A percentile compares a stretch with the other conserved stretches of the same genome.
phyloP scores from a whole-genome alignment of 495 filamentous ascomycete species.

The Penicillium taxi region DNA sequence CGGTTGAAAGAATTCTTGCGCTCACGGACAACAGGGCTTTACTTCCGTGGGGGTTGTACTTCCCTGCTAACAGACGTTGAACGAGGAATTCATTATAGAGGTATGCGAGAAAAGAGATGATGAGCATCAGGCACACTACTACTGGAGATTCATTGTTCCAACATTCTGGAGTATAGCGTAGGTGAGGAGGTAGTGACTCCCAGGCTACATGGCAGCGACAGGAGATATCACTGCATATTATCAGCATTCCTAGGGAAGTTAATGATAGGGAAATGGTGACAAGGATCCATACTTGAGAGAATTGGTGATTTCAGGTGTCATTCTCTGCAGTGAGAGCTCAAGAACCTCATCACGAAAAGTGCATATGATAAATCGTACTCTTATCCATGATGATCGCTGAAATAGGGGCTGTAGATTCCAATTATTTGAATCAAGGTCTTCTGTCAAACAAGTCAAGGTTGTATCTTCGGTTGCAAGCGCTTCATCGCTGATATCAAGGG shows the following conservation, averaged over 20 bases:
- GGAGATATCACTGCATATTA: slow-evolving; percentile 26
- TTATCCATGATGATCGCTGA: slow-evolving; percentile 30
- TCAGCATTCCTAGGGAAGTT: slow-evolving; percentile 1
- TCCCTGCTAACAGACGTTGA: slow-evolving; percentile 36
- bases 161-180: slow-evolving; percentile 24
- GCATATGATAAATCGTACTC: slow-evolving; percentile 41
- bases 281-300: slow-evolving; percentile 14
- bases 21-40: slow-evolving; percentile 30
- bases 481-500: slow-evolving; percentile 46
- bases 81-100: slow-evolving; percentile 40
- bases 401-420: slow-evolving; percentile 41
- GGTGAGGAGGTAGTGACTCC: slow-evolving; percentile 27
- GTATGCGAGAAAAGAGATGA: slow-evolving; percentile 29
- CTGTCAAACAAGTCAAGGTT: slow-evolving; percentile 24
- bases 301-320: slow-evolving; percentile 23
- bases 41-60: slow-evolving; percentile 22
- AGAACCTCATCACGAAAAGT: slow-evolving; percentile 51
- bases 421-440: slow-evolving; percentile 36
- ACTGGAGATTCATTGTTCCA: slow-evolving; percentile 16
- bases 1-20: slow-evolving; percentile 30
- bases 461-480: slow-evolving; percentile 31
- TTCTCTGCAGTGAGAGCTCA: slow-evolving; percentile 39
- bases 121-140: slow-evolving; percentile 25
- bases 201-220: slow-evolving; percentile 26
- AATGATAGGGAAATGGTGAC: too few relatives aligned